A percentile compares a stretch with the other conserved stretches of the same genome.
These are phyloP conservation scores for Tetradesmus lagerheimii DNA, from an alignment of 139 green algal species.

Conservation along the genomic window DNA sequence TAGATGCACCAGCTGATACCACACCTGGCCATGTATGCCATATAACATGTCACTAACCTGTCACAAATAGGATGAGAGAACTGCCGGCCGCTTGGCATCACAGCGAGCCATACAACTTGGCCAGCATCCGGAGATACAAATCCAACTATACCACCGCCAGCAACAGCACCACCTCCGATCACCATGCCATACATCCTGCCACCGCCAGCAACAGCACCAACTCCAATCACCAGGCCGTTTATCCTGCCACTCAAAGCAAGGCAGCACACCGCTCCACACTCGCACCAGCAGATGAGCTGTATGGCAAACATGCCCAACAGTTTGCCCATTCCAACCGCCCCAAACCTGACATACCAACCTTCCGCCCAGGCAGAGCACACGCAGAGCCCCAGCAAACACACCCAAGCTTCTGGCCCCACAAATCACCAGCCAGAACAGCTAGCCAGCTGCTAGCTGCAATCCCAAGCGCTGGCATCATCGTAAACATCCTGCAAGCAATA, in stretches of 20 bases:
- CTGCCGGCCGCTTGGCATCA: neutral
- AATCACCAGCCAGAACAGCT: too few relatives aligned
- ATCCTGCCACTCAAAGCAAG: neutral
- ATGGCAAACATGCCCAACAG: too few relatives aligned
- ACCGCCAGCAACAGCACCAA: neutral
- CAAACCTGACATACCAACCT: too few relatives aligned
- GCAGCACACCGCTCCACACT: neutral
- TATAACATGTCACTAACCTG: neutral
- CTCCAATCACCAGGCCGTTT: too few relatives aligned
- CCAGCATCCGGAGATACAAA: neutral
- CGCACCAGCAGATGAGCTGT: neutral
- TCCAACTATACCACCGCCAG: neutral
- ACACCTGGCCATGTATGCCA: neutral
- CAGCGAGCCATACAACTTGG: neutral
- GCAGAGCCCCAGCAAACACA: too few relatives aligned
- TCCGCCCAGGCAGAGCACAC: neutral
- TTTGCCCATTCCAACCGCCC: too few relatives aligned
- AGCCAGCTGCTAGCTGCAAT: too few relatives aligned
- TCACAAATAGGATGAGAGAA: neutral
- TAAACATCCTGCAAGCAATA: too few relatives aligned
- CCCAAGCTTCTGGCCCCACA: too few relatives aligned
- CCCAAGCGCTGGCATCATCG: too few relatives aligned
- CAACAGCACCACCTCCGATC: too few relatives aligned
- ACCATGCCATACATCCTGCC: neutral
- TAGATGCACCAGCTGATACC: too few relatives aligned